Base-by-base conservation (phyloP, 495 filamentous ascomycete genomes). In the Trichoderma asperelloides region DNA sequence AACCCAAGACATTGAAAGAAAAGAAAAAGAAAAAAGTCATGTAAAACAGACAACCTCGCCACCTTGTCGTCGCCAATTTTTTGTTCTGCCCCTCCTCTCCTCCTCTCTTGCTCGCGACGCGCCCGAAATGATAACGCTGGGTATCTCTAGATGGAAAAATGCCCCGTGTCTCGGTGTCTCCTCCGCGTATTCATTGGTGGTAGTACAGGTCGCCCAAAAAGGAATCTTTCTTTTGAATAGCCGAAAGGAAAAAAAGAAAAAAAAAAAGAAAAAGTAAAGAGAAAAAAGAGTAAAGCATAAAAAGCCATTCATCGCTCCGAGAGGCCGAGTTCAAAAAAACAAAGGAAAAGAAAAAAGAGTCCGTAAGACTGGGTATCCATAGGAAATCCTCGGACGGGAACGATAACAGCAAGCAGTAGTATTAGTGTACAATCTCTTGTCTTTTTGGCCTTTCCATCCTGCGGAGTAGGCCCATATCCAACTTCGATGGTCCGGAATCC, bases 11-110 rank as follows among this genome's bases (percentile, higher is more conserved):
- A 39, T 49, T 23, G 18, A 45, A 33, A 23, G 16, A 21, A 65
- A 25, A 18, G 18, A 62, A 40, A 49, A 64, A n/a, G 25, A 67
- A 63, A 63, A 67, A 70, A 64, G 70, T 68, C 62, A 30, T 55
- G 41, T 65, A 30, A 66, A 23, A 57, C 63, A 55, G 41, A 47
- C 64, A 66, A 55, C 64, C 45, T 28, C 43, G 45, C 25, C 43
- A 49, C 39, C 64, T 23, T 65, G 47, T 25, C 64, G 55, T 60
- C 55, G 55, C 55, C 25, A 28, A 21, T 60, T 60, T 60, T 60
- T 28, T n/a, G 3, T 60, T n/a, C 15, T 60, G 12, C 23, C 28
- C 30, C 62, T 64, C 25, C 62, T 39, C 62, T 63, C 62, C 62
- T 21, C 28, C 62, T n/a, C 28, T 15, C 62, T 64, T 9, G 11